Percentiles rank a stretch among this genome's conserved stretches.
phyloP scores from a whole-genome alignment of 345 rosid species.

The Microcos paniculata region DNA sequence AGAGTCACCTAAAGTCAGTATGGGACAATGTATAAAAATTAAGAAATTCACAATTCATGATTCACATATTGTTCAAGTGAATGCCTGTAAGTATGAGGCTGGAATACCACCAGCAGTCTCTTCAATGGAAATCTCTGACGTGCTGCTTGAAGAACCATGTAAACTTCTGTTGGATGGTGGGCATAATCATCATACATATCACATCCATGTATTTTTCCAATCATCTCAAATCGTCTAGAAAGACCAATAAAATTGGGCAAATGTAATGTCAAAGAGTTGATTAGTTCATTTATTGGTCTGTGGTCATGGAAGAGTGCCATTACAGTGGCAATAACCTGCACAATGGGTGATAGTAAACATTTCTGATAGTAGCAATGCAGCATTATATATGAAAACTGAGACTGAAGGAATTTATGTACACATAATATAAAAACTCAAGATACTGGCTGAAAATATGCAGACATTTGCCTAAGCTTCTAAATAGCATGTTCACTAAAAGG shows the following conservation, averaged over 20 bases:
- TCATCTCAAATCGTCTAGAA: slow-evolving; percentile 32
- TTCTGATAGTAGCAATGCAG: background rate
- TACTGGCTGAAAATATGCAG: background rate
- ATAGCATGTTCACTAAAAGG: background rate
- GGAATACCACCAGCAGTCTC: slow-evolving; percentile 28
- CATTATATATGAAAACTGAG: background rate
- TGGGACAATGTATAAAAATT: background rate
- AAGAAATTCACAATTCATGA: background rate
- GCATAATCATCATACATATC: slow-evolving; percentile 34
- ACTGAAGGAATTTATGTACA: background rate
- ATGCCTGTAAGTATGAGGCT: slow-evolving; percentile 36
- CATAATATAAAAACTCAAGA: background rate
- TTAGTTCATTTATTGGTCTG: slow-evolving; percentile 12
- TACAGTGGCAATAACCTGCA: slow-evolving; percentile 33
- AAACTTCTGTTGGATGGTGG: slow-evolving; percentile 41
- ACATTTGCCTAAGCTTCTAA: background rate
- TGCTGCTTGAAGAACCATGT: slow-evolving; percentile 36
- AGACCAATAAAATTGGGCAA: slow-evolving; percentile 29
- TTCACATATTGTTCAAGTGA: background rate
- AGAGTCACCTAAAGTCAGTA: slow-evolving; percentile 2
- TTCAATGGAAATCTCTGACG: slow-evolving; percentile 26
- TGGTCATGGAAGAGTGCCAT: slow-evolving; percentile 21
- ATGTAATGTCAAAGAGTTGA: slow-evolving; percentile 17
- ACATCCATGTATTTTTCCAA: slow-evolving; percentile 30
- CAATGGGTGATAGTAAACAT: background rate